Evolutionary conservation across 1,139 yeast species (phyloP).

Genomic region (Geotrichum candidum): DNA sequence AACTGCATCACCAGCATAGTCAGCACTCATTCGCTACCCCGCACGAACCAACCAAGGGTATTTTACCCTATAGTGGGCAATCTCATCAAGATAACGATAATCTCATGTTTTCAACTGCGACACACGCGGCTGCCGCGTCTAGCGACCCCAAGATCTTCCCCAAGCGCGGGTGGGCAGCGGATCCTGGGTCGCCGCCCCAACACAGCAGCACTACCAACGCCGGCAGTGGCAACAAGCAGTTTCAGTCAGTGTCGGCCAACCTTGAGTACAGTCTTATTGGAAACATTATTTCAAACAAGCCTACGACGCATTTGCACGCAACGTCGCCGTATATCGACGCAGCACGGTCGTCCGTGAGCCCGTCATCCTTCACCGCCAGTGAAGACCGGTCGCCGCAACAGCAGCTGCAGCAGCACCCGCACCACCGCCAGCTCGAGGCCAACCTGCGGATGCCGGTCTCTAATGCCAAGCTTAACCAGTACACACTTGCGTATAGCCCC

Average conservation of each 20-base stretch:
- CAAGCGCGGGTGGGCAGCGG: not conserved
- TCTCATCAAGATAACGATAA: not conserved
- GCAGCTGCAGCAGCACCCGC: not conserved
- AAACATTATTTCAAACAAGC: conserved; percentile 50
- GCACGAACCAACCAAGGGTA: not conserved
- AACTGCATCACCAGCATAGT: not conserved
- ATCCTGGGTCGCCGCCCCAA: not conserved
- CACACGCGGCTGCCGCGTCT: not conserved
- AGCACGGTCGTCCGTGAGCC: conserved; percentile 23
- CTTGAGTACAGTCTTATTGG: conserved; percentile 72
- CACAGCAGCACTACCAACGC: not conserved
- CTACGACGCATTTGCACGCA: not conserved
- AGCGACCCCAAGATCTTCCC: not conserved
- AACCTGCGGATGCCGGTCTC: not conserved
- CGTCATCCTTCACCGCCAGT: conserved; percentile 17
- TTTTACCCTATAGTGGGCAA: not conserved
- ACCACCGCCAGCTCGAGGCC: not conserved
- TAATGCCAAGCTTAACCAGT: conserved; percentile 20
- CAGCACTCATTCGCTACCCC: not conserved
- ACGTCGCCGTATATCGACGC: conserved; percentile 17
- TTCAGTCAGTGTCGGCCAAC: conserved; percentile 74
- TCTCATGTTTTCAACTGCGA: not conserved
- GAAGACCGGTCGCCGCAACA: not conserved
- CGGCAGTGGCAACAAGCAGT: conserved; percentile 22
- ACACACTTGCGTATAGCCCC: conserved; percentile 14